Percentiles rank a stretch among this genome's conserved stretches.
phyloP scores from a whole-genome alignment of 2,329 filamentous ascomycete species.

The Phaeosphaeriaceae sp. region DNA sequence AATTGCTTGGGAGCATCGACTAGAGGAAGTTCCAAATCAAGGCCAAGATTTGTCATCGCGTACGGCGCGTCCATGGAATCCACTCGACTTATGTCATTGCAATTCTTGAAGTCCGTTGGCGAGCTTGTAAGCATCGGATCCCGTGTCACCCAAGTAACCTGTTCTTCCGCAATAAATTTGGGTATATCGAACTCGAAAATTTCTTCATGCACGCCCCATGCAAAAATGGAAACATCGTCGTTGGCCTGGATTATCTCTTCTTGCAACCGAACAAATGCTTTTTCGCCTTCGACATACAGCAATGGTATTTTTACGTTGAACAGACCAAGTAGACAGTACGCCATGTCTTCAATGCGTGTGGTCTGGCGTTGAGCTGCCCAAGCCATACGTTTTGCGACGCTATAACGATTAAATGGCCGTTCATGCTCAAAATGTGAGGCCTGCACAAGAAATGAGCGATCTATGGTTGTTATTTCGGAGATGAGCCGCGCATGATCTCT shows the following conservation, averaged over 20 bases:
- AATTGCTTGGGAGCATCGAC: not conserved
- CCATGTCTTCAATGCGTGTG: constrained; percentile 18
- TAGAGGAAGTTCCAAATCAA: not conserved
- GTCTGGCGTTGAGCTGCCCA: constrained; percentile 21
- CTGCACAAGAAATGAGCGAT: constrained; percentile 10
- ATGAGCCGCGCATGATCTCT: not conserved
- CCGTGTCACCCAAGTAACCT: too few relatives aligned
- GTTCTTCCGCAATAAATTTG: too few relatives aligned
- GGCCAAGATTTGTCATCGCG: not conserved
- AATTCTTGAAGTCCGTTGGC: not conserved
- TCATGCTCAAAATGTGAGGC: too few relatives aligned
- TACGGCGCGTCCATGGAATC: not conserved
- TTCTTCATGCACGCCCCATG: not conserved
- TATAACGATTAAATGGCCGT: too few relatives aligned
- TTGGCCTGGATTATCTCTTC: not conserved
- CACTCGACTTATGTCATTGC: not conserved
- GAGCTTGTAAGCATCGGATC: too few relatives aligned
- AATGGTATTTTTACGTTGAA: constrained; percentile 25
- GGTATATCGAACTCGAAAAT: too few relatives aligned
- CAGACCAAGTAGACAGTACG: constrained; percentile 26
- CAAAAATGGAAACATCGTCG: not conserved
- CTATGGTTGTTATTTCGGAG: constrained; percentile 4
- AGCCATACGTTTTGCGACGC: constrained; percentile 17
- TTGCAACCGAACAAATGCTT: not conserved
- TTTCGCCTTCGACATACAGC: constrained; percentile 1